These are phyloP conservation scores for Nicotiana obtusifolia DNA, from an alignment of 257 asterid species.

Conservation along the genomic window DNA sequence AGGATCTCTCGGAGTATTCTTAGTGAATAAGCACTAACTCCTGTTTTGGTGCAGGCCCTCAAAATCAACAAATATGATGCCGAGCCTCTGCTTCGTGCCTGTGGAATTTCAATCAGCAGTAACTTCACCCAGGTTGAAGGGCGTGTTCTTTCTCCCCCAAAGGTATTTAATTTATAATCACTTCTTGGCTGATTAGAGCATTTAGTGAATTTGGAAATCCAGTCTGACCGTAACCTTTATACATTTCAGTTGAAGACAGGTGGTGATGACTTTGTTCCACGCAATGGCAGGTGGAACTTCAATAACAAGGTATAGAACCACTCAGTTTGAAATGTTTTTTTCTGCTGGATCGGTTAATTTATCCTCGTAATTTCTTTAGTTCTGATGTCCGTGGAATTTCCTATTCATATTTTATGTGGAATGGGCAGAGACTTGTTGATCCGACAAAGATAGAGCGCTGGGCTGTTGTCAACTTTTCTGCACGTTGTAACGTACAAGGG, in stretches of 20 bases:
- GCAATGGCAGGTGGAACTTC: conserved; percentile 90
- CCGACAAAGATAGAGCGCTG: conserved; percentile 72
- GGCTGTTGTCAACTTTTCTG: conserved; percentile 89
- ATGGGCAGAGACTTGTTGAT: conserved; percentile 49
- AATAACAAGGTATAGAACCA: conserved; percentile 57
- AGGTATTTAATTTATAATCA: conserved; percentile 27
- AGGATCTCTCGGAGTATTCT: not conserved
- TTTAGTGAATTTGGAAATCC: not conserved
- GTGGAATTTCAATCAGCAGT: conserved; percentile 61
- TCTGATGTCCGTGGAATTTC: not conserved
- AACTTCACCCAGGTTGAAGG: conserved; percentile 81
- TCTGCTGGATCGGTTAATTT: not conserved
- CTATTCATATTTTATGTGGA: not conserved
- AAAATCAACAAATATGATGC: conserved; percentile 68
- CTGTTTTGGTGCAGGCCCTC: conserved; percentile 51
- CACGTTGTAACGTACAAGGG: conserved; percentile 58
- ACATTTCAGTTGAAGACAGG: conserved; percentile 68
- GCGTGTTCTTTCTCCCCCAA: conserved; percentile 73
- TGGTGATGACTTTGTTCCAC: conserved; percentile 64
- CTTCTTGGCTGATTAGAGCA: not conserved
- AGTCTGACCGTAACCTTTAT: not conserved
- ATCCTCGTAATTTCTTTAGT: not conserved
- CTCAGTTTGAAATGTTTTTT: not conserved
- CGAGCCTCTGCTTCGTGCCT: conserved; percentile 76
- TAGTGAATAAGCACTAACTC: not conserved